Evolutionary conservation across 2,329 filamentous ascomycete species (phyloP).

Genomic region (Venturia carpophila): DNA sequence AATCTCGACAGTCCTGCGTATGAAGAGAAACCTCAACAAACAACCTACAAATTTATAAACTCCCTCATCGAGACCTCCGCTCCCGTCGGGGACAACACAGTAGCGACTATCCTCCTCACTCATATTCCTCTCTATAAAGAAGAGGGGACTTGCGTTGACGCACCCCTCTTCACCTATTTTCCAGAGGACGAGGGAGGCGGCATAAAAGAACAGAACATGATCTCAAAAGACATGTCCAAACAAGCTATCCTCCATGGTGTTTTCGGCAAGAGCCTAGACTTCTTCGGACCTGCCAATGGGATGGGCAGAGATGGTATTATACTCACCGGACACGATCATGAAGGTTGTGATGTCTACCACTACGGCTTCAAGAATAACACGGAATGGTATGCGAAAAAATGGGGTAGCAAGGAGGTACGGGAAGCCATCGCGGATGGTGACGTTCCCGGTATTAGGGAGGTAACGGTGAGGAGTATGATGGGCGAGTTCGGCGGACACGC

Average conservation of each 20-base stretch:
- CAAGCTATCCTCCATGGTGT: constrained; percentile 74
- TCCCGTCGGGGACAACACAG: constrained; percentile 53
- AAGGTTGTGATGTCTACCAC: constrained; percentile 85
- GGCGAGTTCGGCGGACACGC: constrained; percentile 90
- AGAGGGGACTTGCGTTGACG: constrained; percentile 73
- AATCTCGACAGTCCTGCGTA: constrained; percentile 81
- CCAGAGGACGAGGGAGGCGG: constrained; percentile 55
- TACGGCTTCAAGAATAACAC: constrained; percentile 30
- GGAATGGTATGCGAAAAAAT: constrained; percentile 22
- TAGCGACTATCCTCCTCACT: constrained; percentile 78
- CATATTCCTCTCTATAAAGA: constrained; percentile 87
- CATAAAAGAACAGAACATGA: constrained; percentile 83
- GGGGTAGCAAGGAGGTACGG: background rate
- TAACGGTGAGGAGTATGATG: constrained; percentile 98
- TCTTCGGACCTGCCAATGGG: constrained; percentile 51
- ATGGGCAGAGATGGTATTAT: constrained; percentile 67
- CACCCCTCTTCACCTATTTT: constrained; percentile 76
- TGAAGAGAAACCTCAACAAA: constrained; percentile 57
- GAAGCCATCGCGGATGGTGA: constrained; percentile 22
- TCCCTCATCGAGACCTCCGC: constrained; percentile 54
- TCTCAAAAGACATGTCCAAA: constrained; percentile 61
- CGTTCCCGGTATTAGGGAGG: constrained; percentile 66
- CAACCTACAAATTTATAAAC: constrained; percentile 73
- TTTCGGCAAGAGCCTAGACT: constrained; percentile 64
- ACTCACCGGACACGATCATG: constrained; percentile 90